A percentile compares a stretch with the other conserved stretches of the same genome.
These are phyloP conservation scores for Scenedesmus sp. DNA, from an alignment of 163 green algal species.

Conservation along the genomic window DNA sequence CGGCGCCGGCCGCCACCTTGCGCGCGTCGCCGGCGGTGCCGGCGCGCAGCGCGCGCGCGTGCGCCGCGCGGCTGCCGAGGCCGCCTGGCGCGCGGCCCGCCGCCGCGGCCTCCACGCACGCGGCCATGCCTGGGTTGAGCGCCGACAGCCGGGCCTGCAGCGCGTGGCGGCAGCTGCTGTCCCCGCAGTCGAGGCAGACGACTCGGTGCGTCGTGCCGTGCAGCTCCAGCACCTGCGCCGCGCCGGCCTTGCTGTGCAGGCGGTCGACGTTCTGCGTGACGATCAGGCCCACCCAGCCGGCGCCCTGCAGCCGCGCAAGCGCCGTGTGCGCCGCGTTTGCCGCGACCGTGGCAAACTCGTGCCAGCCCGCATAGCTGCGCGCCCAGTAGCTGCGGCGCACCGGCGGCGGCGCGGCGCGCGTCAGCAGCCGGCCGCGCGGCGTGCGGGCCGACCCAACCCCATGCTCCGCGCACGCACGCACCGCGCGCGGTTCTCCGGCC, in stretches of 20 bases:
- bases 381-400: slow-evolving; percentile 79
- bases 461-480: not conserved
- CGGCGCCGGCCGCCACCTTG: slow-evolving; percentile 11
- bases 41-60: slow-evolving; percentile 45
- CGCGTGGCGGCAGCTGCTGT: slow-evolving; percentile 51
- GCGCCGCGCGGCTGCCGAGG: slow-evolving; percentile 8
- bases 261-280: slow-evolving; percentile 93
- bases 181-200: slow-evolving; percentile 72
- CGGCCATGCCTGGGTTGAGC: slow-evolving; percentile 70
- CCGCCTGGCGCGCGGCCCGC: slow-evolving; percentile 6
- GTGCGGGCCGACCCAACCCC: too few relatives aligned
- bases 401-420: not conserved
- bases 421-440: not conserved
- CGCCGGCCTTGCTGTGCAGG: slow-evolving; percentile 80
- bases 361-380: slow-evolving; percentile 85
- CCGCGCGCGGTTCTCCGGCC: slow-evolving; percentile 50
- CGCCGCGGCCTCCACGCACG: slow-evolving; percentile 33
- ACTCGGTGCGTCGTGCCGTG: slow-evolving; percentile 86
- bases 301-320: slow-evolving; percentile 67
- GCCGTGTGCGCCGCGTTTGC: slow-evolving; percentile 77
- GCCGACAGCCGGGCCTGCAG: slow-evolving; percentile 67
- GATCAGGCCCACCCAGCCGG: slow-evolving; percentile 65
- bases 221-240: slow-evolving; percentile 78
- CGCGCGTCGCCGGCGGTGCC: slow-evolving; percentile 47
- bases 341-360: slow-evolving; percentile 68